phyloP scores from a whole-genome alignment of 805 yeast species.

The Zygoascus tannicola region DNA sequence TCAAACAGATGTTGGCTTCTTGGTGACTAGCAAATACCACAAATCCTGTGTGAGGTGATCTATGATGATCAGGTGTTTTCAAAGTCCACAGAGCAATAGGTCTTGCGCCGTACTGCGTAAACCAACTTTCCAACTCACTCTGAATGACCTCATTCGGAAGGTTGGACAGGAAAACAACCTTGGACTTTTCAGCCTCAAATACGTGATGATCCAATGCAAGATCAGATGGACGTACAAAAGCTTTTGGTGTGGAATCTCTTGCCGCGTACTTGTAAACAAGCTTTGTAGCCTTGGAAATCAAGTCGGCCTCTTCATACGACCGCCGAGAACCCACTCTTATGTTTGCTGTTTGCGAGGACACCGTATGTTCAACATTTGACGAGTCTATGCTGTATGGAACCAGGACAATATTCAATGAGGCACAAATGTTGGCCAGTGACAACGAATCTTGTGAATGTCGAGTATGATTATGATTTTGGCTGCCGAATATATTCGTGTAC shows the following conservation, averaged over 20 bases:
- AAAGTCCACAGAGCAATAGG: constrained; percentile 88
- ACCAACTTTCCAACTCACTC: constrained; percentile 85
- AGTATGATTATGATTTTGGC: constrained; percentile 54
- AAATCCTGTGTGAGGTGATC: constrained; percentile 60
- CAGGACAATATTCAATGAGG: constrained; percentile 40
- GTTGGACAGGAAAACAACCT: constrained; percentile 70
- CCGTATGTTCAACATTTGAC: too few species aligned
- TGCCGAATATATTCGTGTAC: constrained; percentile 27
- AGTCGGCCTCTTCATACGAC: constrained; percentile 38
- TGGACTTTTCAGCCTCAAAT: constrained; percentile 63
- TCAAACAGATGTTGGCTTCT: constrained; percentile 68
- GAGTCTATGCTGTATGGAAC: too few species aligned
- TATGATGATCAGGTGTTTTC: constrained; percentile 47
- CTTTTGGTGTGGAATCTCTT: neutral
- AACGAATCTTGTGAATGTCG: constrained; percentile 32
- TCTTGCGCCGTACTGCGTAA: constrained; percentile 74
- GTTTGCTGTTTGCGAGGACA: neutral
- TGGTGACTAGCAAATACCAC: constrained; percentile 79
- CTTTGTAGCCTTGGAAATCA: constrained; percentile 37
- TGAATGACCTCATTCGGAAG: constrained; percentile 82
- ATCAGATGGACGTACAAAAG: constrained; percentile 64
- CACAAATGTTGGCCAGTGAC: constrained; percentile 32
- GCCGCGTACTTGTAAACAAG: neutral
- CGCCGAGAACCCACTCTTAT: constrained; percentile 25
- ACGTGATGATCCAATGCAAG: constrained; percentile 59